Percentiles rank a stretch among this genome's conserved stretches.
Conservation (phyloP, 2,329 filamentous ascomycete species). For the Akanthomyces muscarius region DNA sequence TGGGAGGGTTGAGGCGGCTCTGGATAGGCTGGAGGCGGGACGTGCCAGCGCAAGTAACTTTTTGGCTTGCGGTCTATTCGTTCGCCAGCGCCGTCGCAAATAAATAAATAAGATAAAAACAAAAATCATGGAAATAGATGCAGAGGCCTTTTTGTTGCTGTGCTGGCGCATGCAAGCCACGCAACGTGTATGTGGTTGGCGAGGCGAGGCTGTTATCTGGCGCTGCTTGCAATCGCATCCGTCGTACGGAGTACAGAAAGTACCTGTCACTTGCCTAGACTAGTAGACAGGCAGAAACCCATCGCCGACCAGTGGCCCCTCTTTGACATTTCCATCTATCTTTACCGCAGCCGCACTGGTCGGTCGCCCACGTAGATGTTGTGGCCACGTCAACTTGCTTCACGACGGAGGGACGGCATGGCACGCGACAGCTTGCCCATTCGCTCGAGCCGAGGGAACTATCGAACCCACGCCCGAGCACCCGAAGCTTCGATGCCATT, state of each 20-base stretch:
- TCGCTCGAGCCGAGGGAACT: background rate
- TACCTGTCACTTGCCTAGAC: background rate
- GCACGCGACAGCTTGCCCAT: background rate
- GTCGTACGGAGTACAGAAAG: background rate
- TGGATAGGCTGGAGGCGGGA: constrained; percentile 13
- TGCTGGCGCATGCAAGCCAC: constrained; percentile 7
- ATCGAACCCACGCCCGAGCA: background rate
- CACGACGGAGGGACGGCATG: background rate
- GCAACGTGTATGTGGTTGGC: background rate
- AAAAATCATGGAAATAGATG: background rate
- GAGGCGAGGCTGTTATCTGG: background rate
- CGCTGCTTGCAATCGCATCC: background rate
- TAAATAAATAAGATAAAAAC: background rate
- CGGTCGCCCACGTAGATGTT: too few relatives aligned
- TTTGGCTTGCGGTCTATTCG: background rate
- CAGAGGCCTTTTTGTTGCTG: background rate
- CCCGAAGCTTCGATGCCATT: too few relatives aligned
- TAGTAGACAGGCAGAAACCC: background rate
- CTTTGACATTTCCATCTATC: background rate
- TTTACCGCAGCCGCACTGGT: too few relatives aligned
- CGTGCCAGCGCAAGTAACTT: background rate
- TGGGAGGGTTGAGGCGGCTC: constrained; percentile 11
- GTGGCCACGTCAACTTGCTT: background rate
- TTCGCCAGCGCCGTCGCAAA: background rate
- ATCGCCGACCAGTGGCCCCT: background rate